Evolutionary conservation across 352 stramenopile genomes (phyloP).

Genomic region (Phytopythium litorale): DNA sequence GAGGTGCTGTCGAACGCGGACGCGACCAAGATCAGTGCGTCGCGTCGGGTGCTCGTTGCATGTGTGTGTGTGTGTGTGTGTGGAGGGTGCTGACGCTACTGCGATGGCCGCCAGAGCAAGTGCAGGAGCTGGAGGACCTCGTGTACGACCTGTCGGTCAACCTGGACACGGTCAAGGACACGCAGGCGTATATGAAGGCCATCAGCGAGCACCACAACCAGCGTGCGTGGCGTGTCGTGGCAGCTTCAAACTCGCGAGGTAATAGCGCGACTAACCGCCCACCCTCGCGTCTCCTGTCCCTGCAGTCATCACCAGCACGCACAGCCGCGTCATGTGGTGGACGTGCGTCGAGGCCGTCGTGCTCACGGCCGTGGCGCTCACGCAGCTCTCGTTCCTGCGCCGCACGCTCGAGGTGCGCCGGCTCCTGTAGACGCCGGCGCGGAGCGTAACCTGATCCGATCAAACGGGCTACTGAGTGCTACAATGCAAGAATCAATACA

Average conservation of each 20-base stretch:
- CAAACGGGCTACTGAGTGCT: neutral
- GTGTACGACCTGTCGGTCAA: slow-evolving; percentile 85
- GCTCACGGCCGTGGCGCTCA: slow-evolving; percentile 60
- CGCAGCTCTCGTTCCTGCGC: slow-evolving; percentile 81
- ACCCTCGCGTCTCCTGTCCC: neutral
- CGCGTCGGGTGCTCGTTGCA: too few relatives aligned
- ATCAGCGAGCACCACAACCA: slow-evolving; percentile 79
- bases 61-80: neutral
- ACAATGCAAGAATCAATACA: neutral
- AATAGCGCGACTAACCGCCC: neutral
- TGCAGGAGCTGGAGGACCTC: slow-evolving; percentile 82
- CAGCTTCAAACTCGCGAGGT: neutral
- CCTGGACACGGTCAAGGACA: slow-evolving; percentile 86
- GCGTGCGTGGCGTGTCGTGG: slow-evolving; percentile 28
- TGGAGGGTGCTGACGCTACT: neutral
- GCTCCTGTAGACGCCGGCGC: slow-evolving; percentile 35
- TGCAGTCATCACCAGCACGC: slow-evolving; percentile 79
- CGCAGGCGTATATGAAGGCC: slow-evolving; percentile 83
- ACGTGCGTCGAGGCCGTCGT: slow-evolving; percentile 73
- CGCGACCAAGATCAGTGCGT: slow-evolving; percentile 86
- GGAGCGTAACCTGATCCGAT: too few relatives aligned
- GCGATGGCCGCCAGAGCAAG: slow-evolving; percentile 50
- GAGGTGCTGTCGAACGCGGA: slow-evolving; percentile 88
- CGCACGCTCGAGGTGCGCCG: slow-evolving; percentile 83
- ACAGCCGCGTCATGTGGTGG: slow-evolving; percentile 84